Evolutionary conservation across 2,329 filamentous ascomycete genomes (phyloP), one percentile per base, ranked within the genome.

Genomic region (Ophiostoma montium): DNA sequence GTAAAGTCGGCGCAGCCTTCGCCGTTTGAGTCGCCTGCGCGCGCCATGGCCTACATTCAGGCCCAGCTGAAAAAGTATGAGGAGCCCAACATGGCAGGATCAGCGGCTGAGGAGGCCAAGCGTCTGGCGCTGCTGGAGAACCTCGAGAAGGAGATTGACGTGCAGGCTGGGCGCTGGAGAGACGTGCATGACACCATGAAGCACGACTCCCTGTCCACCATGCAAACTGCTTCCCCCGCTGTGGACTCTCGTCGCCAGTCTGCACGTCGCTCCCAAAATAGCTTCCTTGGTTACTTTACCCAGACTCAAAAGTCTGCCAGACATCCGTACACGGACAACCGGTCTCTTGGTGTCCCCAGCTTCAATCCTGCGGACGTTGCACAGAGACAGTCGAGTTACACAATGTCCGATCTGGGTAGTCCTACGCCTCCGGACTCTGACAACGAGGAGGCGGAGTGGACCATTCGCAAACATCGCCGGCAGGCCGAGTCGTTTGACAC

Each of bases 111-210:
- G 1, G 65, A 64, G 48, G 69, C 64, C 13, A 65, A 66, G 49
- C 65, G 69, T 27, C 62, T 74, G 50, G 68, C 66, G 32, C 65
- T 80, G 3, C 63, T 83, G 2, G 71, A 75, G 31, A 72, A 77
- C 52, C 63, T 83, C 1, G 79, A 83, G 57, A 66, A 65, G 52
- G 79, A 83, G 60, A 76, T 82, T 70, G 75, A 71, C 1, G 61
- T 69, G 54, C 74, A 82, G 57, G 75, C 79, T 57, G 68, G 67
- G 48, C 70, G 74, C 54, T 82, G 78, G 79, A 70, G 74, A 50
- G 64, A 70, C 46, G 70, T 81, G 63, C 75, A 76, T 50, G 63
- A 70, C 23, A 69, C 71, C 35, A 59, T 79, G 36, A 63, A 66
- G 47, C 69, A 70, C 50, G 68, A 73, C 55, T 78, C 75, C 6